phyloP scores from a whole-genome alignment of 78 protist genomes.

The Dictyostelium capitatum region DNA sequence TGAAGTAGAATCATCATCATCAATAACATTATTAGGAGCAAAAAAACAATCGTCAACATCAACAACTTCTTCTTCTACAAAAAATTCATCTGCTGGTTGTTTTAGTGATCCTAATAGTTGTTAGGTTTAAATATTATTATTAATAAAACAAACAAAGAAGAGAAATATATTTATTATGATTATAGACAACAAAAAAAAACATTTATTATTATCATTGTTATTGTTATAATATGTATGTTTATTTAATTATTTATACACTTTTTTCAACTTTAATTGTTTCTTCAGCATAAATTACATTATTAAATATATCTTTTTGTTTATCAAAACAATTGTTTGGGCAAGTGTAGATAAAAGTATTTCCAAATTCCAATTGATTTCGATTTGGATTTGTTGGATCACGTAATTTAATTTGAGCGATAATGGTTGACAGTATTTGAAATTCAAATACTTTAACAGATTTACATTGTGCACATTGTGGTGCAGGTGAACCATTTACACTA shows the following conservation, averaged over 20 bases:
- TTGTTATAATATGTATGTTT: background rate
- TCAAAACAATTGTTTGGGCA: slow-evolving; percentile 73
- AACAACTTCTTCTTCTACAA: background rate
- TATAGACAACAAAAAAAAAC: background rate
- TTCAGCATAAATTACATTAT: slow-evolving; percentile 50
- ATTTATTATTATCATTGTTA: background rate
- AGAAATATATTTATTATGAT: background rate
- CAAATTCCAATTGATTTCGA: slow-evolving; percentile 30
- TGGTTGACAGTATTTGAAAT: slow-evolving; percentile 62
- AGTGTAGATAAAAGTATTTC: slow-evolving; percentile 35
- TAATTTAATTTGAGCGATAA: slow-evolving; percentile 38
- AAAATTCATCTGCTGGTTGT: background rate
- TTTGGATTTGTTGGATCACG: background rate
- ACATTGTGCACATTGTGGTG: slow-evolving; percentile 15
- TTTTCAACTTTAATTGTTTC: slow-evolving; percentile 46
- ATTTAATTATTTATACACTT: slow-evolving; percentile 2
- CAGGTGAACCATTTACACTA: background rate
- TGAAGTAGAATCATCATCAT: background rate
- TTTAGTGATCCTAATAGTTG: background rate
- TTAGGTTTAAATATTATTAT: too few relatives aligned
- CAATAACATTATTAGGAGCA: background rate
- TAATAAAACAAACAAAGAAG: background rate
- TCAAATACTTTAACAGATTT: slow-evolving; percentile 41
- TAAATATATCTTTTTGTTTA: slow-evolving; percentile 1
- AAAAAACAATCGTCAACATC: too few relatives aligned